phyloP scores from a whole-genome alignment of 176 grass and related monocot genomes.

The Cymbopogon citratus region DNA sequence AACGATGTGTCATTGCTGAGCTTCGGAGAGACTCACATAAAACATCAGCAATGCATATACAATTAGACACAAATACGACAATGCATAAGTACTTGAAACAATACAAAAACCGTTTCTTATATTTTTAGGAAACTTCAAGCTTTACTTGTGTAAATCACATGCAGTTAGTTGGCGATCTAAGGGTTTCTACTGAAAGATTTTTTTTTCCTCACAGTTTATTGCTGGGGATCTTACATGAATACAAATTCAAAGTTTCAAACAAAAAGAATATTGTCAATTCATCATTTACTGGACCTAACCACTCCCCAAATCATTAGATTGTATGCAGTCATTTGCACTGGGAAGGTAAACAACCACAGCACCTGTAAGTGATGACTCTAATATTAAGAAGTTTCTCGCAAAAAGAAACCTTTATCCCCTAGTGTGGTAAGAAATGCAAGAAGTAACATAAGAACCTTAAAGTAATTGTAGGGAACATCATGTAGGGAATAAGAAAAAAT shows the following conservation, averaged over 20 bases:
- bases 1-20: background rate
- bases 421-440: background rate
- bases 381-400: background rate
- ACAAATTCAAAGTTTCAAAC: background rate
- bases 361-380: background rate
- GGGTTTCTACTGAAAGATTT: background rate
- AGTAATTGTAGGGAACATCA: background rate
- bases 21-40: background rate
- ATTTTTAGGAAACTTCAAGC: background rate
- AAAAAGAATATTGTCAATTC: background rate
- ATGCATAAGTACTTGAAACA: background rate
- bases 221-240: background rate
- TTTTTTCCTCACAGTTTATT: background rate
- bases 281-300: background rate
- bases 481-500: background rate
- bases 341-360: conserved; percentile 2
- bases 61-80: background rate
- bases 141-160: background rate
- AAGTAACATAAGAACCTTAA: background rate
- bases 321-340: background rate
- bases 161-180: background rate
- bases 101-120: background rate
- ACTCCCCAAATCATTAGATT: background rate
- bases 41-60: background rate
- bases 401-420: background rate